phyloP scores from a whole-genome alignment of 805 yeast genomes.

The Saturnispora gosingensis region DNA sequence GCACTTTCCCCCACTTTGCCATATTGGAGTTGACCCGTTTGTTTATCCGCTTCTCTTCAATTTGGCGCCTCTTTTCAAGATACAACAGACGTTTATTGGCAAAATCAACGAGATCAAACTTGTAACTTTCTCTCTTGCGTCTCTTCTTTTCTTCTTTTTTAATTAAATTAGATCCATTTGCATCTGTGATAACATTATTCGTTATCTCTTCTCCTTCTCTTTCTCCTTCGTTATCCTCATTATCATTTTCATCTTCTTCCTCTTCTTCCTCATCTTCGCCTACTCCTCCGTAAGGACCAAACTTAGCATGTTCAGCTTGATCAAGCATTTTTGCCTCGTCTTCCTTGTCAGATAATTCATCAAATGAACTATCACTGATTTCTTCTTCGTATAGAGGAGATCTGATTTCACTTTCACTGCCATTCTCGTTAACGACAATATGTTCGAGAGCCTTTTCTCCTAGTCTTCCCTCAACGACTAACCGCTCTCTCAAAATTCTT shows the following conservation, averaged over 20 bases:
- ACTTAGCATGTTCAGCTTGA: background rate
- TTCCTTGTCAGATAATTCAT: slow-evolving; percentile 10
- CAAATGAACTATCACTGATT: slow-evolving; percentile 2
- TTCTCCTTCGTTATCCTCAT: background rate
- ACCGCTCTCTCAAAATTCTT: slow-evolving; percentile 54
- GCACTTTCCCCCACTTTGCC: slow-evolving; percentile 21
- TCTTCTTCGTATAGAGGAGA: slow-evolving; percentile 4
- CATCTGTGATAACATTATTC: background rate
- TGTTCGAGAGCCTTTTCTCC: slow-evolving; percentile 72
- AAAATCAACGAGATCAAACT: slow-evolving; percentile 49
- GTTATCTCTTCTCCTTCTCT: slow-evolving; percentile 1
- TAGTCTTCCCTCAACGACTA: slow-evolving; percentile 71
- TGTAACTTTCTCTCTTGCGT: slow-evolving; percentile 8
- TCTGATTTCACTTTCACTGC: background rate
- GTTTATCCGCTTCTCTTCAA: slow-evolving; percentile 28
- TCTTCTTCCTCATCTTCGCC: background rate
- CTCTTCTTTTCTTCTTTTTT: slow-evolving; percentile 2
- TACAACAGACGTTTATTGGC: slow-evolving; percentile 38
- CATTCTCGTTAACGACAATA: slow-evolving; percentile 26
- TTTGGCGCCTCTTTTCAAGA: slow-evolving; percentile 27
- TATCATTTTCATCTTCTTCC: background rate
- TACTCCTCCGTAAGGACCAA: background rate
- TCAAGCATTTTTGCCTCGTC: background rate
- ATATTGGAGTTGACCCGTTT: slow-evolving; percentile 27
- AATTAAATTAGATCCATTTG: background rate